Percentiles rank a stretch among this genome's conserved stretches.
Conservation (phyloP, 352 stramenopile genomes). For the Pythium myriotylum region DNA sequence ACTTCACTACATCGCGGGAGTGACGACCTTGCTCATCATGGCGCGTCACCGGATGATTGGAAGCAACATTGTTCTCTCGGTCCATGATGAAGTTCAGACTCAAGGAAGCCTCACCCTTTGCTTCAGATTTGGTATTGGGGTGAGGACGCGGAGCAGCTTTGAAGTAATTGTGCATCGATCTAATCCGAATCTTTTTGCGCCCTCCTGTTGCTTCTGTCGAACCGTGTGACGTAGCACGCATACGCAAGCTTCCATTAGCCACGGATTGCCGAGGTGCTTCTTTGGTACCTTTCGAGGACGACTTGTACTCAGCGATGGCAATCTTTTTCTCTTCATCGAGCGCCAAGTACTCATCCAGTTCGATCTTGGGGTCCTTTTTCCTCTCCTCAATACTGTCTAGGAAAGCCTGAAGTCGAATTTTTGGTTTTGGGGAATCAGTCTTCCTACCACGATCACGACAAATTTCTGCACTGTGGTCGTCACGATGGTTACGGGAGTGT, state of each 20-base stretch:
- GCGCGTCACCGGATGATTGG: neutral
- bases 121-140: neutral
- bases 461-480: no score
- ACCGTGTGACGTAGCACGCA: neutral
- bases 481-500: no score
- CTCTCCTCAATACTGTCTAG: conserved; percentile 14
- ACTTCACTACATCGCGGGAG: neutral
- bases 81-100: conserved; percentile 24
- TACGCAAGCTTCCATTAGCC: conserved; percentile 1
- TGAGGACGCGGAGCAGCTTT: neutral
- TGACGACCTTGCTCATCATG: neutral
- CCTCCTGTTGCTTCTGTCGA: neutral
- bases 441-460: neutral
- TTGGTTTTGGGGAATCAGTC: neutral
- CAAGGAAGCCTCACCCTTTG: neutral
- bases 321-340: conserved; percentile 3
- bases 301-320: neutral
- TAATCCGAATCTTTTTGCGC: neutral
- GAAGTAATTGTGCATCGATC: conserved; percentile 14
- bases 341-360: conserved; percentile 17
- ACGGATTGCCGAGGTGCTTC: no score
- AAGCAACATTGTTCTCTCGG: conserved; percentile 1
- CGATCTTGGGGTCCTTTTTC: conserved; percentile 1
- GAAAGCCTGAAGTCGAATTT: conserved; percentile 9
- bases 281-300: no score